Evolutionary conservation across 2,329 filamentous ascomycete genomes (phyloP).

Genomic region (Xylaria sp.): DNA sequence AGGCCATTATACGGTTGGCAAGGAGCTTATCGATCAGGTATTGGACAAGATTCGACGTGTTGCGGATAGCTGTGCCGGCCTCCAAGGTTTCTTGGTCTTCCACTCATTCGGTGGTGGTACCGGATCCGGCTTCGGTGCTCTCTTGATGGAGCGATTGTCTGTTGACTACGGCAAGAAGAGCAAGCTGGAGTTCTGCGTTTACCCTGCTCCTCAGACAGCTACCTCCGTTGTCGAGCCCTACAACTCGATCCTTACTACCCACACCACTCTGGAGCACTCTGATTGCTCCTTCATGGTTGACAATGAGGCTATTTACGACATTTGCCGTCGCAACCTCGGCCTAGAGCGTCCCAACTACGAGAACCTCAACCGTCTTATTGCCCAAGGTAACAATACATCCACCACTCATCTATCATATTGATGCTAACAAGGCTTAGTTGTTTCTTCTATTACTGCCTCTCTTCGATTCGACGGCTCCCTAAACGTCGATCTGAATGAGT

Average conservation of each 20-base stretch:
- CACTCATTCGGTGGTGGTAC: constrained; percentile 99
- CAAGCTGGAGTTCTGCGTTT: constrained; percentile 99
- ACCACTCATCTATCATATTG: constrained; percentile 26
- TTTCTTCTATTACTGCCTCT: constrained; percentile 97
- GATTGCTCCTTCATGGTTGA: constrained; percentile 99
- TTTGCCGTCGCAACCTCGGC: constrained; percentile 96
- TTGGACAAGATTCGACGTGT: constrained; percentile 97
- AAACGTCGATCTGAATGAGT: constrained; percentile 99
- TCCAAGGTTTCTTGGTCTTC: constrained; percentile 99
- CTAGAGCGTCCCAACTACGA: constrained; percentile 98
- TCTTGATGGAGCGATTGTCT: constrained; percentile 98
- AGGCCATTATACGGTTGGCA: constrained; percentile 99
- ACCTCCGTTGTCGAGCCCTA: constrained; percentile 99
- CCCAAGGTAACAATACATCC: constrained; percentile 75
- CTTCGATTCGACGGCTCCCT: constrained; percentile 98
- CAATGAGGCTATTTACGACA: constrained; percentile 99
- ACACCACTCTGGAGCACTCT: constrained; percentile 98
- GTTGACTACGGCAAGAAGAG: constrained; percentile 99
- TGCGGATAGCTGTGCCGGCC: constrained; percentile 96
- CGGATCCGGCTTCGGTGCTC: constrained; percentile 96
- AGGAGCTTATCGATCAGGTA: constrained; percentile 98
- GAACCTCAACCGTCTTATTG: constrained; percentile 98
- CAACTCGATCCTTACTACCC: constrained; percentile 99
- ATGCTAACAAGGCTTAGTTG: constrained; percentile 68
- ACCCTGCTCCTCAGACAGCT: constrained; percentile 95